Conservation (phyloP, 768 basidiomycete genomes). For the Ramaria sp. region DNA sequence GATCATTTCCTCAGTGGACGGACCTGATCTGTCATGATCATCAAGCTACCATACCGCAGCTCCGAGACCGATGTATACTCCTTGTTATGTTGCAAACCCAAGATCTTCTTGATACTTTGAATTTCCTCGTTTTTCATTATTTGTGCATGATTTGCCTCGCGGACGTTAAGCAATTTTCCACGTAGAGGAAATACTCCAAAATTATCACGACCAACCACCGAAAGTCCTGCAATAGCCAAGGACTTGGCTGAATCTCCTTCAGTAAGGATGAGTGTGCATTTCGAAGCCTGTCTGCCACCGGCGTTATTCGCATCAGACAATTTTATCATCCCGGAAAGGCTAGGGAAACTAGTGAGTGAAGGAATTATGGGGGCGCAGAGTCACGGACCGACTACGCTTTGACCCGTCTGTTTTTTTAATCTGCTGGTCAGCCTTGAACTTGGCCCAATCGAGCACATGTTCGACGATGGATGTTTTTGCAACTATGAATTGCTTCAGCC, state of each 20-base stretch:
- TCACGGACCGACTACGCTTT: slow-evolving; percentile 69
- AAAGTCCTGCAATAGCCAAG: slow-evolving; percentile 87
- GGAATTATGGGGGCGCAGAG: neutral
- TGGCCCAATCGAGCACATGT: slow-evolving; percentile 90
- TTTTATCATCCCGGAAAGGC: slow-evolving; percentile 85
- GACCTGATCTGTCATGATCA: slow-evolving; percentile 99
- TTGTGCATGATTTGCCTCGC: slow-evolving; percentile 91
- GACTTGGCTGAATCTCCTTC: slow-evolving; percentile 99
- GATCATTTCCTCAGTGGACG: slow-evolving; percentile 14
- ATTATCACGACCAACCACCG: slow-evolving; percentile 91
- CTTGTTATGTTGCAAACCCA: slow-evolving; percentile 92
- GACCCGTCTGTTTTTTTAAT: slow-evolving; percentile 93
- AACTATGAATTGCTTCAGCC: slow-evolving; percentile 34
- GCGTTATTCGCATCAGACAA: slow-evolving; percentile 97
- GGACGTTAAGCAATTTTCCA: slow-evolving; percentile 93
- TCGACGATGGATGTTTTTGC: slow-evolving; percentile 84
- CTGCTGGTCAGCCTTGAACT: slow-evolving; percentile 92
- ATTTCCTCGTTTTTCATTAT: slow-evolving; percentile 99
- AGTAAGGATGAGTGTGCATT: slow-evolving; percentile 92
- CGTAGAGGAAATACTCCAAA: slow-evolving; percentile 98
- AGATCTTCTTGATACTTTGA: slow-evolving; percentile 94
- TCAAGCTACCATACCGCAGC: slow-evolving; percentile 86
- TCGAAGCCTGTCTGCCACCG: slow-evolving; percentile 65
- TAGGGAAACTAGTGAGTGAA: slow-evolving; percentile 19
- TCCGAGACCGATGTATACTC: slow-evolving; percentile 58